Evolutionary conservation across 768 basidiomycete genomes (phyloP).

Genomic region (Lyophyllum decastes): DNA sequence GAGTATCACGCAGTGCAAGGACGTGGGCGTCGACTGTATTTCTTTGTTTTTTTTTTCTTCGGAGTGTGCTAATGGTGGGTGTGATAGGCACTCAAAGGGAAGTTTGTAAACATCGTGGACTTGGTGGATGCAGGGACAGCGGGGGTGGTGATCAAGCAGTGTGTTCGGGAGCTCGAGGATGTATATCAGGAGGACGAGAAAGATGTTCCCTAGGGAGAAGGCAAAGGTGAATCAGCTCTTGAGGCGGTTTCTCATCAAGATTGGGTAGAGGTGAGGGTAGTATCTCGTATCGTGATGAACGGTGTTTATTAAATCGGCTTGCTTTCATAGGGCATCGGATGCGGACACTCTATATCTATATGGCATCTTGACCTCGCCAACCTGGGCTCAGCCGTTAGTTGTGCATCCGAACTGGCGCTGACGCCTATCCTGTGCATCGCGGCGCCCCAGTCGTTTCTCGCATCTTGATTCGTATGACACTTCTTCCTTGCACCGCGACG

Average conservation of each 20-base stretch:
- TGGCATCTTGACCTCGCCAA: no score
- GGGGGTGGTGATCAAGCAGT: neutral
- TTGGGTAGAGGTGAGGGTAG: neutral
- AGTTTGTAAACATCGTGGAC: neutral
- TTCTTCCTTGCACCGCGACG: no score
- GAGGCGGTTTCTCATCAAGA: neutral
- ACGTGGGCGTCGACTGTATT: neutral
- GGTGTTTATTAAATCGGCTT: no score
- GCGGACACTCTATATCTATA: no score
- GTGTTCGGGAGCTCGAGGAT: neutral
- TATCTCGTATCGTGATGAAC: neutral
- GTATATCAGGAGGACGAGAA: neutral
- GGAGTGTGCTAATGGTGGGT: neutral
- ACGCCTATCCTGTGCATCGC: no score
- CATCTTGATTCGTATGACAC: no score
- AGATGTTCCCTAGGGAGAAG: neutral
- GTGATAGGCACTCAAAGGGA: neutral
- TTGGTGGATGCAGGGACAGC: neutral
- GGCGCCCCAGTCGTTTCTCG: no score
- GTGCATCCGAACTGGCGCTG: no score
- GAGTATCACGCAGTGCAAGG: conserved; percentile 14
- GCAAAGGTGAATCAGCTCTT: neutral
- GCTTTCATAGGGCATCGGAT: no score
- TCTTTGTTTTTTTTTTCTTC: neutral
- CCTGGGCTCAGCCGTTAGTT: no score